Percentiles rank a stretch among this genome's conserved stretches.
These are phyloP conservation scores for Vaccinium myrtillus DNA, from an alignment of 148 eudicot species.

Conservation along the genomic window DNA sequence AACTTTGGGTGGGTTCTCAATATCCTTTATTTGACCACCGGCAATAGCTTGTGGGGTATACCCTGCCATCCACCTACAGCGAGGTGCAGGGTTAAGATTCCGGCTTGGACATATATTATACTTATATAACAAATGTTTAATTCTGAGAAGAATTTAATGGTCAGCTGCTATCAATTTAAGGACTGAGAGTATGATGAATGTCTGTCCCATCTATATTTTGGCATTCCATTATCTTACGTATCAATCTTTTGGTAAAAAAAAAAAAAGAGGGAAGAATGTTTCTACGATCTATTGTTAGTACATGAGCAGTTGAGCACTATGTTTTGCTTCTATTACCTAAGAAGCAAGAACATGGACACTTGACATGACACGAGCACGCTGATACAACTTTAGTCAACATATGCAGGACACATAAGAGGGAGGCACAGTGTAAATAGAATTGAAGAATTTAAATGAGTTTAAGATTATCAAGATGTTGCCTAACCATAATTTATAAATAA, in stretches of 20 bases:
- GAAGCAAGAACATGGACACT: not conserved
- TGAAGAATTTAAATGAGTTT: not conserved
- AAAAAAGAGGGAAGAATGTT: not conserved
- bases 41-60: slow-evolving; percentile 6
- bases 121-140: not conserved
- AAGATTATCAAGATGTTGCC: not conserved
- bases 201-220: not conserved
- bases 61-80: slow-evolving; percentile 11
- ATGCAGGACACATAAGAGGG: not conserved
- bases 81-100: slow-evolving; percentile 1
- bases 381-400: not conserved
- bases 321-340: not conserved
- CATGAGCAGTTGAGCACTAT: not conserved
- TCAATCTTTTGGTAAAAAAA: not conserved
- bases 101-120: not conserved
- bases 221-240: not conserved
- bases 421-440: not conserved
- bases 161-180: not conserved
- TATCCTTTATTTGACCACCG: slow-evolving; percentile 23
- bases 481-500: not conserved
- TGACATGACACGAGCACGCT: not conserved
- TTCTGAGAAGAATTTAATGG: not conserved
- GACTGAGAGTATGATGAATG: not conserved
- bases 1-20: slow-evolving; percentile 74
- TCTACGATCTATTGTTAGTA: too few species aligned